These are phyloP conservation scores for Sutorius eximius DNA, from an alignment of 1,284 basidiomycete species.

Conservation along the genomic window DNA sequence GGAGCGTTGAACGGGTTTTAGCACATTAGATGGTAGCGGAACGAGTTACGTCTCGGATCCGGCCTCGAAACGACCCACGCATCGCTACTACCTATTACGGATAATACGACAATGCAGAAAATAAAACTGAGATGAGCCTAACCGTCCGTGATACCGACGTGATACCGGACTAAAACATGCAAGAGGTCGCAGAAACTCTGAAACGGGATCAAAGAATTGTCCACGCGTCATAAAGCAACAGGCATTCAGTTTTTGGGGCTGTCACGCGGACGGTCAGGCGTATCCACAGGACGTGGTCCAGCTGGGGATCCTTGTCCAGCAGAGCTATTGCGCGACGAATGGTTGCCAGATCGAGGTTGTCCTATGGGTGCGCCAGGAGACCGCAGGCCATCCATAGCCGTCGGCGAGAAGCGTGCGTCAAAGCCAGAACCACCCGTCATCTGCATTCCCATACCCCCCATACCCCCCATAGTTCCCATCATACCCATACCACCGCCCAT, in stretches of 20 bases:
- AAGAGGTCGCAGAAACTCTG: slow-evolving; percentile 18
- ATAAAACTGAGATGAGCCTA: slow-evolving; percentile 21
- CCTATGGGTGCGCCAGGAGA: slow-evolving; percentile 38
- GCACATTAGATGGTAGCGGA: neutral
- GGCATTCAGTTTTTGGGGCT: slow-evolving; percentile 28
- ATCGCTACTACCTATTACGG: too few relatives aligned
- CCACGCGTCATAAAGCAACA: neutral
- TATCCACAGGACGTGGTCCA: slow-evolving; percentile 33
- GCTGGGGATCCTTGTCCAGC: slow-evolving; percentile 35
- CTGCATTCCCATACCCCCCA: slow-evolving; percentile 51
- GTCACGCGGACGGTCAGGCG: slow-evolving; percentile 23
- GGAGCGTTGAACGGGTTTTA: neutral
- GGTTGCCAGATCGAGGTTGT: slow-evolving; percentile 31
- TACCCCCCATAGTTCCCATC: slow-evolving; percentile 45
- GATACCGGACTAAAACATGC: slow-evolving; percentile 19
- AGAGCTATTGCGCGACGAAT: slow-evolving; percentile 35
- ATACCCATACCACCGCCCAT: slow-evolving; percentile 30
- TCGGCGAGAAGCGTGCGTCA: slow-evolving; percentile 53
- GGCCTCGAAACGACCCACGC: too few relatives aligned
- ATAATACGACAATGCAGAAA: slow-evolving; percentile 17
- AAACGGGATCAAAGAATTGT: slow-evolving; percentile 3
- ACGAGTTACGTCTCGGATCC: too few relatives aligned
- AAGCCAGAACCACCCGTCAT: slow-evolving; percentile 61
- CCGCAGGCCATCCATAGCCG: slow-evolving; percentile 34
- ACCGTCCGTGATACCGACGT: slow-evolving; percentile 9